phyloP scores from a whole-genome alignment of 345 rosid genomes.

The thale cress (Arabidopsis thaliana) region DNA sequence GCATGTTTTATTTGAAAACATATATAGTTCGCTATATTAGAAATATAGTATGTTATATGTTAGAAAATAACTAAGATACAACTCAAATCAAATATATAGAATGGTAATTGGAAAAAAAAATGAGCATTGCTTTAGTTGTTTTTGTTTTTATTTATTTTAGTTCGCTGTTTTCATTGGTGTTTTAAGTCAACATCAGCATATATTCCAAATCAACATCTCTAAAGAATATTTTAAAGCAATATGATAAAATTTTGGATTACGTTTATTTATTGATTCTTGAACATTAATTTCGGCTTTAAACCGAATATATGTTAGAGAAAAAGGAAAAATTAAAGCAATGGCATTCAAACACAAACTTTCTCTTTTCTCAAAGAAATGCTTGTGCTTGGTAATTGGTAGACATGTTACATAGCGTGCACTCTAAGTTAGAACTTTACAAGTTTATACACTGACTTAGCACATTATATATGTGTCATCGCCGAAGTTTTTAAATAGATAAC shows the following conservation, averaged over 20 bases:
- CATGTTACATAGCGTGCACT: conserved; percentile 31
- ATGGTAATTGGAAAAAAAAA: background rate
- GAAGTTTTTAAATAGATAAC: background rate
- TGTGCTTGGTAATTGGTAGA: conserved; percentile 17
- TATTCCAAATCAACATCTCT: conserved; percentile 36
- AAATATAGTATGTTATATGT: background rate
- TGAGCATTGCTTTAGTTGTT: background rate
- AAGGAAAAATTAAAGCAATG: conserved; percentile 38
- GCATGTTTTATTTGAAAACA: background rate
- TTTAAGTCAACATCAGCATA: conserved; percentile 43
- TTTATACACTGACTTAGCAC: background rate
- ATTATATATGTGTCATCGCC: background rate
- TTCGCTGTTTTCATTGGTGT: background rate
- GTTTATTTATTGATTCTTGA: conserved; percentile 31
- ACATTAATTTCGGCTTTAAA: conserved; percentile 29
- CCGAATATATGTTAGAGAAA: conserved; percentile 32
- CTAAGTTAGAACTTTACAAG: conserved; percentile 14
- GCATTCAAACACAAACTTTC: conserved; percentile 33
- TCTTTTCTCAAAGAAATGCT: conserved; percentile 16
- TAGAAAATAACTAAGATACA: background rate
- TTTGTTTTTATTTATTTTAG: background rate
- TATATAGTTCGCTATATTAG: background rate
- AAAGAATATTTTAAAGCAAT: conserved; percentile 36
- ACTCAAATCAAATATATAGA: background rate
- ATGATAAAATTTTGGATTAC: conserved; percentile 33